Conservation (phyloP, 345 rosid species). For the Iberis pinnata region DNA sequence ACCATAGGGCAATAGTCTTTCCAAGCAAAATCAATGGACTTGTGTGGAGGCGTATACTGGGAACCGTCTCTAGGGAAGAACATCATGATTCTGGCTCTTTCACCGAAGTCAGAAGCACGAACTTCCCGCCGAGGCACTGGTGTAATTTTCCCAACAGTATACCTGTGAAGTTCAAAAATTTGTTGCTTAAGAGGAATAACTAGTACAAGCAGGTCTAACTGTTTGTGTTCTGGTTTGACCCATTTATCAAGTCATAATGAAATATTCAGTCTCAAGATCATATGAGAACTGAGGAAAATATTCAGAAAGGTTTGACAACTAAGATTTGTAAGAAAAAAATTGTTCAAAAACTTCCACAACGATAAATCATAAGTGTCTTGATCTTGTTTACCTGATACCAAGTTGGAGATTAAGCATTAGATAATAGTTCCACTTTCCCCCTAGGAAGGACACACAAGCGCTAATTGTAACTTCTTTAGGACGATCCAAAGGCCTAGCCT, state of each 20-base stretch:
- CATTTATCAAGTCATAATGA: background rate
- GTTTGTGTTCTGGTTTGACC: conserved; percentile 6
- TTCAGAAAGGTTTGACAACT: background rate
- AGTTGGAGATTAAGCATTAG: conserved; percentile 90
- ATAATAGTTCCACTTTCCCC: conserved; percentile 51
- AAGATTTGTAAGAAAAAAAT: background rate
- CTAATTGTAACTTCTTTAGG: conserved; percentile 44
- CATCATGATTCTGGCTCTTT: conserved; percentile 90
- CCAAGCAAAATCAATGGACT: conserved; percentile 83
- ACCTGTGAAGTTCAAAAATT: conserved; percentile 58
- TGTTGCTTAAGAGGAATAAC: conserved; percentile 9
- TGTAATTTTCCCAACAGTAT: conserved; percentile 92
- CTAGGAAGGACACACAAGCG: conserved; percentile 40
- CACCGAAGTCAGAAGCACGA: conserved; percentile 80
- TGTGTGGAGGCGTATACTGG: conserved; percentile 81
- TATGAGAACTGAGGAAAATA: background rate
- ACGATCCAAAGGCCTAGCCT: conserved; percentile 39
- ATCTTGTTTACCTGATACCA: conserved; percentile 73
- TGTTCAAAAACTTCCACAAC: conserved; percentile 9
- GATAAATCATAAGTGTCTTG: conserved; percentile 3
- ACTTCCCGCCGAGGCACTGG: conserved; percentile 90
- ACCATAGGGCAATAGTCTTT: conserved; percentile 99
- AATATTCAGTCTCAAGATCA: conserved; percentile 5
- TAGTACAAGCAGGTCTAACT: conserved; percentile 3
- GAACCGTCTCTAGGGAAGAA: conserved; percentile 80